Conservation (phyloP, 768 basidiomycete species). For the Mycena pura region DNA sequence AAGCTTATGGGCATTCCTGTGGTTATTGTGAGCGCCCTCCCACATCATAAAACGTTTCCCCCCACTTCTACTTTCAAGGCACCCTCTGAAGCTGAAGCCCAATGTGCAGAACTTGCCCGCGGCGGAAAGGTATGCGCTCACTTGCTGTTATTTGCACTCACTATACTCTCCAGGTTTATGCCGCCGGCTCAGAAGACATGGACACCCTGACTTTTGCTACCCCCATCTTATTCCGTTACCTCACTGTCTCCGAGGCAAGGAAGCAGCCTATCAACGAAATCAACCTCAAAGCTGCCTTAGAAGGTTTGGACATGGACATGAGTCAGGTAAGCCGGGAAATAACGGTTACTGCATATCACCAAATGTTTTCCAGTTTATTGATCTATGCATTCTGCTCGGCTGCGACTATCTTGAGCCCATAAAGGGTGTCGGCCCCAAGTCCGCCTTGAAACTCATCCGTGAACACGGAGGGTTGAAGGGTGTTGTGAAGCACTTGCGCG, state of each 20-base stretch:
- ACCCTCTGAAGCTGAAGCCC: constrained; percentile 98
- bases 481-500: constrained; percentile 79
- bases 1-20: constrained; percentile 97
- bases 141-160: background rate
- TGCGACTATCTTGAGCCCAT: constrained; percentile 99
- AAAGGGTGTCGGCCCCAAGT: constrained; percentile 95
- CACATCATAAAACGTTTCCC: background rate
- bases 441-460: constrained; percentile 88
- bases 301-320: constrained; percentile 94
- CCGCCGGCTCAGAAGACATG: constrained; percentile 99
- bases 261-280: constrained; percentile 97
- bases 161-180: constrained; percentile 72
- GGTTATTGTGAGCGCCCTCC: constrained; percentile 68
- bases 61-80: constrained; percentile 59
- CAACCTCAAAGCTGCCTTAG: constrained; percentile 77
- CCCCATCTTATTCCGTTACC: constrained; percentile 91
- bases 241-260: constrained; percentile 98
- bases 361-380: constrained; percentile 80
- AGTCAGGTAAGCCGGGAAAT: constrained; percentile 61
- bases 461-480: constrained; percentile 77
- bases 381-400: constrained; percentile 94
- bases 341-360: background rate
- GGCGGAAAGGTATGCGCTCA: constrained; percentile 76
- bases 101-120: constrained; percentile 97
- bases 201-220: constrained; percentile 96